Percentiles rank a stretch among this genome's conserved stretches.
Evolutionary conservation across 2,329 filamentous ascomycete genomes (phyloP).

Genomic region (Xylaria sp.): DNA sequence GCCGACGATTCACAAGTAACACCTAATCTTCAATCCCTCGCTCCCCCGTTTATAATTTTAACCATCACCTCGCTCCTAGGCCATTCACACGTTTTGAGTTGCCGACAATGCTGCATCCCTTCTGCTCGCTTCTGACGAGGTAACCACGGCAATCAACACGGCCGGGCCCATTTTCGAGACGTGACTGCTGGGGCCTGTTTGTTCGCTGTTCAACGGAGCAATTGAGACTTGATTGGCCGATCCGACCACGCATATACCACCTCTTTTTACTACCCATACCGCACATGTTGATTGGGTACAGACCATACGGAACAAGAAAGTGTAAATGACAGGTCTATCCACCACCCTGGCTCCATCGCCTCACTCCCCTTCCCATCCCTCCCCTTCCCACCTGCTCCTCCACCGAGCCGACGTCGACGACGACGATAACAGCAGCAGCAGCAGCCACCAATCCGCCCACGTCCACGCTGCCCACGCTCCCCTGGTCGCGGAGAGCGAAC

Average conservation of each 20-base stretch:
- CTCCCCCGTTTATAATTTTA: background rate
- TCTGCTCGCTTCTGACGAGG: constrained; percentile 23
- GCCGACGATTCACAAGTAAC: background rate
- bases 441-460: background rate
- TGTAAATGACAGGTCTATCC: constrained; percentile 40
- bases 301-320: constrained; percentile 22
- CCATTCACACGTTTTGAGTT: background rate
- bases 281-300: constrained; percentile 34
- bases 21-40: background rate
- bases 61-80: background rate
- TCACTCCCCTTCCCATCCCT: constrained; percentile 25
- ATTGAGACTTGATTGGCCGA: constrained; percentile 32
- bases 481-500: constrained; percentile 31
- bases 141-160: constrained; percentile 24
- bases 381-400: background rate
- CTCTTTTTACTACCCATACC: background rate
- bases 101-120: constrained; percentile 33
- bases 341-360: constrained; percentile 38
- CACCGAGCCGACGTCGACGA: background rate
- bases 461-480: background rate
- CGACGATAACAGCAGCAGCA: background rate
- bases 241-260: constrained; percentile 17
- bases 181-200: constrained; percentile 24
- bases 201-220: constrained; percentile 18
- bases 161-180: constrained; percentile 25